Evolutionary conservation across 1,284 basidiomycete species (phyloP).

Genomic region (Ganoderma leucocontextum): DNA sequence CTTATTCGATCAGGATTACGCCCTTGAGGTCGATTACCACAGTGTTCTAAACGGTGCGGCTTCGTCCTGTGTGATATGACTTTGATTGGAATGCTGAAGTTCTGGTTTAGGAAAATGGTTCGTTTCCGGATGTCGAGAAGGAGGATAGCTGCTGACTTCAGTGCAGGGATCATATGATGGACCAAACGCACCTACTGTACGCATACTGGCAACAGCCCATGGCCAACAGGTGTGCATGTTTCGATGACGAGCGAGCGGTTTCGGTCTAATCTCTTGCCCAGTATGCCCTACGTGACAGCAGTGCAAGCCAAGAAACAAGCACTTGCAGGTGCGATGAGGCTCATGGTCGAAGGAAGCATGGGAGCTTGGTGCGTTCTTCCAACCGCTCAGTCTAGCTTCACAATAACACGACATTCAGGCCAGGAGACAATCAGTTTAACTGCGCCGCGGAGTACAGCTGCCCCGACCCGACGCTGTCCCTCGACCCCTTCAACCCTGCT

Average conservation of each 20-base stretch:
- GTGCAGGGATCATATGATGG: slow-evolving; percentile 61
- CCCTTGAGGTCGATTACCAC: slow-evolving; percentile 67
- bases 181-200: slow-evolving; percentile 70
- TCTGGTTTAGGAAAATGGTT: slow-evolving; percentile 57
- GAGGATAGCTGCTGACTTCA: slow-evolving; percentile 3
- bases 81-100: neutral
- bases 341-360: slow-evolving; percentile 65
- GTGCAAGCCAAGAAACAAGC: slow-evolving; percentile 65
- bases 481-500: slow-evolving; percentile 65
- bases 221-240: slow-evolving; percentile 57
- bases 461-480: slow-evolving; percentile 55
- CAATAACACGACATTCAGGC: slow-evolving; percentile 49
- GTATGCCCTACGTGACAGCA: slow-evolving; percentile 64
- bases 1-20: slow-evolving; percentile 67
- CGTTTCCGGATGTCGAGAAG: slow-evolving; percentile 29
- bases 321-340: slow-evolving; percentile 66
- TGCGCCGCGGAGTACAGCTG: slow-evolving; percentile 61
- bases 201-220: slow-evolving; percentile 78
- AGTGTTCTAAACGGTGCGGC: slow-evolving; percentile 59
- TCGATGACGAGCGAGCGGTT: neutral
- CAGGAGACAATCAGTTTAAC: slow-evolving; percentile 66
- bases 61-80: neutral
- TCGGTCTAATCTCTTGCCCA: slow-evolving; percentile 33
- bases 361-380: slow-evolving; percentile 59
- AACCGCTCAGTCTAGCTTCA: neutral